phyloP scores from a whole-genome alignment of 148 eudicot genomes.

The Amaranthus palmeri region DNA sequence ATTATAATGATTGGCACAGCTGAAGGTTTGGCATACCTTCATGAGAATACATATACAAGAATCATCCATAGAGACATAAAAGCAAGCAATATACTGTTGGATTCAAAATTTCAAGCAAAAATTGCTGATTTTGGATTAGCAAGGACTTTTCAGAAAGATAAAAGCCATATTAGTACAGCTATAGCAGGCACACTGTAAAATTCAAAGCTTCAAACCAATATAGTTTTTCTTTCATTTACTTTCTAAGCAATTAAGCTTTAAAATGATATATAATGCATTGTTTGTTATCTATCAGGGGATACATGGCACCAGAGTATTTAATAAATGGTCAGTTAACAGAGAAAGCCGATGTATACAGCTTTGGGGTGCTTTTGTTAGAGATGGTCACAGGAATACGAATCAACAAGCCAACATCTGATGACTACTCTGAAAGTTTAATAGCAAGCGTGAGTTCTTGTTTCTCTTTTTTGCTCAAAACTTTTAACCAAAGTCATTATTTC shows the following conservation, averaged over 20 bases:
- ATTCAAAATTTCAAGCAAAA: slow-evolving; percentile 44
- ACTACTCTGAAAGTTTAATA: slow-evolving; percentile 28
- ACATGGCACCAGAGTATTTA: slow-evolving; percentile 67
- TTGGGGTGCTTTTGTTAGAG: slow-evolving; percentile 51
- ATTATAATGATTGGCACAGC: slow-evolving; percentile 44
- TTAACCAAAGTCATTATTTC: slow-evolving; percentile 7
- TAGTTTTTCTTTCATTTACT: background rate
- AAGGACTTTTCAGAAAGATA: slow-evolving; percentile 52
- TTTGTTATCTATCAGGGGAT: slow-evolving; percentile 33
- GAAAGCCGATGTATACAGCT: slow-evolving; percentile 62
- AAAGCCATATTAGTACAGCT: slow-evolving; percentile 55
- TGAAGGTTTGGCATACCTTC: slow-evolving; percentile 57
- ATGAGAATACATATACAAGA: slow-evolving; percentile 37
- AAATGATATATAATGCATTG: background rate
- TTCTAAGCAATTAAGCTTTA: background rate
- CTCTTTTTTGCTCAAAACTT: too few species aligned
- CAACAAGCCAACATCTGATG: slow-evolving; percentile 26
- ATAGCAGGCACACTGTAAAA: slow-evolving; percentile 57
- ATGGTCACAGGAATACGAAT: slow-evolving; percentile 48
- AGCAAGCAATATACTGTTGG: slow-evolving; percentile 29
- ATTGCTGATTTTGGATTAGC: slow-evolving; percentile 59
- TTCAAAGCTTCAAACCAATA: background rate
- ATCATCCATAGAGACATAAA: slow-evolving; percentile 64
- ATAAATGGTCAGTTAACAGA: slow-evolving; percentile 52
- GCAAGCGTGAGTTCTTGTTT: too few species aligned